Evolutionary conservation across 2,329 filamentous ascomycete species (phyloP).

Genomic region (Samsoniella hepiali): DNA sequence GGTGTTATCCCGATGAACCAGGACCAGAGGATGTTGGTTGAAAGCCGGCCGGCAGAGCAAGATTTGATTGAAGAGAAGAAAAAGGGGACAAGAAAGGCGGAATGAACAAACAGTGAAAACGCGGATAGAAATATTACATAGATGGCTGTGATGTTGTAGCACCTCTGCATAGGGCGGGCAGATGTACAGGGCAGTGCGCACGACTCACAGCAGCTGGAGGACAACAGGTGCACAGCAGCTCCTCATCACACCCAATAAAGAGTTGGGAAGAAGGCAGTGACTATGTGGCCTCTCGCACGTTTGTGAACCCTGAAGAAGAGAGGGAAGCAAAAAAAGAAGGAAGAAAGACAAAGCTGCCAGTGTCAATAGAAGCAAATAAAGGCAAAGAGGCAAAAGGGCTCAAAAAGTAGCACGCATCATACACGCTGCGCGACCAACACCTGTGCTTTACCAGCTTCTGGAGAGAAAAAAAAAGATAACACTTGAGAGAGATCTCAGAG

Average conservation of each 20-base stretch:
- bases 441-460: background rate
- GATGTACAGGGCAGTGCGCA: background rate
- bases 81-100: background rate
- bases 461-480: background rate
- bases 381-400: background rate
- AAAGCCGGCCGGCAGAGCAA: background rate
- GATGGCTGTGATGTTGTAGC: background rate
- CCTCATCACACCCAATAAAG: background rate
- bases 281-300: background rate
- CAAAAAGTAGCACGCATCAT: conserved; percentile 3
- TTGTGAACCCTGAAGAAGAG: conserved; percentile 1
- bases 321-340: background rate
- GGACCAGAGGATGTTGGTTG: background rate
- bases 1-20: background rate
- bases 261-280: background rate
- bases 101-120: background rate
- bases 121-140: background rate
- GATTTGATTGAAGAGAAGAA: background rate
- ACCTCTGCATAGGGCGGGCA: background rate
- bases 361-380: background rate
- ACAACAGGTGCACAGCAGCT: background rate
- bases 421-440: background rate
- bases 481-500: background rate
- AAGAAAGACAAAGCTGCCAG: background rate
- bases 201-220: background rate